Conservation (phyloP, 257 asterid genomes). For the Parsonsia alboflavescens region DNA sequence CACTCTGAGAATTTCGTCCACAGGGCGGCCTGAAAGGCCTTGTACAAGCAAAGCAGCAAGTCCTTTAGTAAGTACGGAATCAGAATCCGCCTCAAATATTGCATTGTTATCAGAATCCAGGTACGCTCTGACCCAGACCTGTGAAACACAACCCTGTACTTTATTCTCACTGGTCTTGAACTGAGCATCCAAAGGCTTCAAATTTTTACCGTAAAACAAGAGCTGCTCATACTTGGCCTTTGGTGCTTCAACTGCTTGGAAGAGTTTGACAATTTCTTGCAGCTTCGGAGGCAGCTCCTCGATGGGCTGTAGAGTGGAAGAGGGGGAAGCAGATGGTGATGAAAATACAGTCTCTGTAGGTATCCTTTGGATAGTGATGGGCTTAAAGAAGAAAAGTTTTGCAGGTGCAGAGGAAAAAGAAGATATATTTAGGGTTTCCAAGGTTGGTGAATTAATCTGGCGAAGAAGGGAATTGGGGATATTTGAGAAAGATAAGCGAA, state of each 20-base stretch:
- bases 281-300: conserved; percentile 76
- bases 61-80: conserved; percentile 73
- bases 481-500: conserved; percentile 28
- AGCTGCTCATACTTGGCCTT: conserved; percentile 74
- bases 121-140: conserved; percentile 78
- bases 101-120: conserved; percentile 56
- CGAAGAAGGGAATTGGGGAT: conserved; percentile 26
- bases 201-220: conserved; percentile 59
- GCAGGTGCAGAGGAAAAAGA: conserved; percentile 26
- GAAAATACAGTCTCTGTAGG: conserved; percentile 36
- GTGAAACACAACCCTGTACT: conserved; percentile 79
- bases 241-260: conserved; percentile 57
- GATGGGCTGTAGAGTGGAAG: conserved; percentile 48
- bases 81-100: conserved; percentile 84
- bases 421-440: conserved; percentile 28
- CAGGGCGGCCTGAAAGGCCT: conserved; percentile 71
- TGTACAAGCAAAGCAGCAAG: conserved; percentile 81
- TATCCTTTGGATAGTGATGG: conserved; percentile 41
- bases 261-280: conserved; percentile 62
- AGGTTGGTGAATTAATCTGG: conserved; percentile 25
- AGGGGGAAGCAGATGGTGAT: conserved; percentile 28
- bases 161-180: conserved; percentile 57
- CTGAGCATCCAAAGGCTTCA: conserved; percentile 46
- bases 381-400: conserved; percentile 25
- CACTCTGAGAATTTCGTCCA: conserved; percentile 62